Base-by-base conservation (phyloP, 495 filamentous ascomycete genomes). In the Staphylotrichum tortipilum region DNA sequence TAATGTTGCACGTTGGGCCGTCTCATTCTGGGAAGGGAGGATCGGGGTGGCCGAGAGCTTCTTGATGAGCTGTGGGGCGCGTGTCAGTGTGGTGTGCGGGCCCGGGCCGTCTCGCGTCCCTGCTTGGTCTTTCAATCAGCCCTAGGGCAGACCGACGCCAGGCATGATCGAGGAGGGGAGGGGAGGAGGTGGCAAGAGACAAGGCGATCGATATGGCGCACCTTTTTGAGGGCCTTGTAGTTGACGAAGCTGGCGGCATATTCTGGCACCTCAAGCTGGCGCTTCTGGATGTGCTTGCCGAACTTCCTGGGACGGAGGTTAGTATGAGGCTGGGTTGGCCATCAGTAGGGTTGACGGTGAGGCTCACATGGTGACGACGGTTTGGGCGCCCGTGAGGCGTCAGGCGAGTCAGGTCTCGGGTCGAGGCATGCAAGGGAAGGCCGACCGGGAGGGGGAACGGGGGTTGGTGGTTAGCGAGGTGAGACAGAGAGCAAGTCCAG, bases 231-330 rank as follows among this genome's bases (percentile, higher is more conserved):
- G 47, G 88, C 91, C 73, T 98, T 98, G 73, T 98, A 98, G 70
- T 98, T 96, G 44, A 97, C 90, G 65, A 98, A 97, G 70, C 88
- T 95, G 43, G 91, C 88, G 40, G 91, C 92, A 84, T 98, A 98
- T 77, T 98, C 92, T 30, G 92, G 92, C 29, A 98, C 87, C 68
- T 98, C 92, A 59, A 98, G 88, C 75, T 97, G 91, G 66, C 89
- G 83, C 77, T 92, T 95, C 73, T 96, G 94, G 55, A 97, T 92
- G 60, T 95, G 85, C 77, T 98, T 98, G 66, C 92, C 92, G 74
- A 97, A 98, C 80, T 98, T 97, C 92, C 92, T 98, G 33, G 51
- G 57, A 21, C 17, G 15, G 5, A 37, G 2, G 10, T 49, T 3
- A 48, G 31, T 19, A 38, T 17, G 28, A 23, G 6, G 29, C 7